Evolutionary conservation across 2,329 filamentous ascomycete genomes (phyloP), one percentile per base, ranked within the genome.

Genomic region (Pseudogymnoascus sp.): DNA sequence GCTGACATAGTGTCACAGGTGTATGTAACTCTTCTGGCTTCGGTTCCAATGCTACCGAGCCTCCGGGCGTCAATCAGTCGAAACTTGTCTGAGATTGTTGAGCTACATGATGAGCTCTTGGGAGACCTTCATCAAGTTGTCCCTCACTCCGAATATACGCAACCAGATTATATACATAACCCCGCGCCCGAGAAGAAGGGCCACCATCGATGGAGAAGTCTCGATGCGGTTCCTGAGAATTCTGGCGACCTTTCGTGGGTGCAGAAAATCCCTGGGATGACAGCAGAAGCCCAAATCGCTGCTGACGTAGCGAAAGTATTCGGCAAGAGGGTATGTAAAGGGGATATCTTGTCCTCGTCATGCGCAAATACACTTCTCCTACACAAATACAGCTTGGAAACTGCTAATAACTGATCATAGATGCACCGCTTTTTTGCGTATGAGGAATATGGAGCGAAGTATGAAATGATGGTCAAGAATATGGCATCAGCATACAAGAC

Each of bases 371-470:
- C 26, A 59, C 7, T 42, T 29, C 2, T 2, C 7, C 46, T 31
- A 53, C 9, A 15, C 23, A 31, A 19, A 31, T 9, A 7, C 50
- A 15, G 29, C 15, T 61, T 62, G 62, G 11, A 19, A 42, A n/a
- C 11, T 10, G 35, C 19, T 42, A 40, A 26, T n/a, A 50, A 19
- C 23, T 42, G 13, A 19, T 5, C 61, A 13, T 67, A 96, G 90
- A 88, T 96, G 77, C 83, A 85, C 65, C 86, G 87, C 0, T 95
- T 97, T 76, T 89, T 90, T 72, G 81, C 88, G 60, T 99, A 99
- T 72, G 90, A 96, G 76, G 90, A 96, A 69, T 99, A 96, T 73
- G 90, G 90, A 37, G 89, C 89, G 61, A 93, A 93, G 72, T 96
- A 95, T 74, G 91, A 96, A 68, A 81, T 91, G 68, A 89, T 97